A percentile compares a stretch with the other conserved stretches of the same genome.
Conservation (phyloP, 2,329 filamentous ascomycete genomes). For the Stylonectria norvegica region DNA sequence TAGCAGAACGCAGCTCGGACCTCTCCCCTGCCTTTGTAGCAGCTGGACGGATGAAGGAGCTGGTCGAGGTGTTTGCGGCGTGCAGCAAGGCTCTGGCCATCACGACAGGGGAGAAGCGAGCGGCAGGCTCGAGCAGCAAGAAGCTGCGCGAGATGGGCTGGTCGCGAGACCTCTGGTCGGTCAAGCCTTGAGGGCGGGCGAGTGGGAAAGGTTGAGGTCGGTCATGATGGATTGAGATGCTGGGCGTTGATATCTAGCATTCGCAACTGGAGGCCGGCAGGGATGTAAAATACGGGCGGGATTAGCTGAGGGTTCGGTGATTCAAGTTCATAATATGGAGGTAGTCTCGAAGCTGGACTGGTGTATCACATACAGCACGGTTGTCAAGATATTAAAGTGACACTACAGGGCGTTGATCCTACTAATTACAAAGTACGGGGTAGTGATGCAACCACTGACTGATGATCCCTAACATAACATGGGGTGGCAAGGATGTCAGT, state of each 20-base stretch:
- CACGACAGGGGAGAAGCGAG: conserved; percentile 53
- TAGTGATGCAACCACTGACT: too few species aligned
- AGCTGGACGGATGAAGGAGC: conserved; percentile 67
- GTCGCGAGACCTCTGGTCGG: conserved; percentile 61
- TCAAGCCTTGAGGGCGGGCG: conserved; percentile 41
- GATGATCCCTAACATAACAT: too few species aligned
- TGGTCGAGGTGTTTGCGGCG: conserved; percentile 72
- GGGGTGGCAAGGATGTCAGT: too few species aligned
- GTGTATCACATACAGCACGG: too few species aligned
- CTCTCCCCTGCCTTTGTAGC: conserved; percentile 62
- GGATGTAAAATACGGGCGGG: conserved; percentile 13
- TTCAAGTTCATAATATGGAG: neutral
- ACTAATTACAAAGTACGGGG: too few species aligned
- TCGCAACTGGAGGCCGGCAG: conserved; percentile 7
- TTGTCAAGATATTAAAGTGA: conserved; percentile 4
- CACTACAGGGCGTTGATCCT: too few species aligned
- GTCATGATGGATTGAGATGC: conserved; percentile 6
- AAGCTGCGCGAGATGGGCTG: conserved; percentile 60
- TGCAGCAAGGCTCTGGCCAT: conserved; percentile 70
- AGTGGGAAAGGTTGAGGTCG: neutral
- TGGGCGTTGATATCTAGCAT: conserved; percentile 11
- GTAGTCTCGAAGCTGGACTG: too few species aligned
- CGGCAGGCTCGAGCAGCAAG: conserved; percentile 49
- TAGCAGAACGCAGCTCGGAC: conserved; percentile 69
- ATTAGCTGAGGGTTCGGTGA: neutral